A percentile compares a stretch with the other conserved stretches of the same genome.
These are phyloP conservation scores for Fusarium euwallaceae DNA, from an alignment of 2,329 filamentous ascomycete species.

Conservation along the genomic window DNA sequence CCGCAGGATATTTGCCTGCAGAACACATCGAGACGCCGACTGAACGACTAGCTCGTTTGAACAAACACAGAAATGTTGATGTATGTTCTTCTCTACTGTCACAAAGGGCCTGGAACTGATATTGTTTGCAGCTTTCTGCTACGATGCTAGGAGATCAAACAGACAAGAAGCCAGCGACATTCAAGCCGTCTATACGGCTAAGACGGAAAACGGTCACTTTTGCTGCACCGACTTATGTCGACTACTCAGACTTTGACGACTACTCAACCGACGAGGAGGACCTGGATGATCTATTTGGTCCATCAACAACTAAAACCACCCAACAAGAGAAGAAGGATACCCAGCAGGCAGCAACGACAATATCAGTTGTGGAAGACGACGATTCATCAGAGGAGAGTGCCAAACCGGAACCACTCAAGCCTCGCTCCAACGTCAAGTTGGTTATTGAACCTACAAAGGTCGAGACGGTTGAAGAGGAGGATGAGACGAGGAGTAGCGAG, in stretches of 20 bases:
- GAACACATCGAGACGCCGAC: slow-evolving; percentile 99
- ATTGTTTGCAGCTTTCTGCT: slow-evolving; percentile 64
- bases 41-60: slow-evolving; percentile 90
- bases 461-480: slow-evolving; percentile 53
- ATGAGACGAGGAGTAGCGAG: slow-evolving; percentile 67
- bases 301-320: slow-evolving; percentile 38
- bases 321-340: slow-evolving; percentile 48
- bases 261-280: slow-evolving; percentile 83
- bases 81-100: slow-evolving; percentile 64
- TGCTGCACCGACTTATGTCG: slow-evolving; percentile 85
- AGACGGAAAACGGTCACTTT: slow-evolving; percentile 92
- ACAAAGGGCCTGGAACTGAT: slow-evolving; percentile 10
- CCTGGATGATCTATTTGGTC: slow-evolving; percentile 60
- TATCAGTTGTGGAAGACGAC: slow-evolving; percentile 48
- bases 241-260: slow-evolving; percentile 88
- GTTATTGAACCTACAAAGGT: slow-evolving; percentile 49
- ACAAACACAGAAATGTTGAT: slow-evolving; percentile 98
- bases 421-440: slow-evolving; percentile 54
- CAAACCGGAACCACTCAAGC: slow-evolving; percentile 68
- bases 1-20: slow-evolving; percentile 88
- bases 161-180: slow-evolving; percentile 84
- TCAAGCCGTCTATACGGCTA: slow-evolving; percentile 82
- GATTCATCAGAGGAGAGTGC: slow-evolving; percentile 64
- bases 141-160: slow-evolving; percentile 74
- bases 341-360: slow-evolving; percentile 48